Percentiles rank a stretch among this genome's conserved stretches.
Conservation (phyloP, 176 grass and related monocot genomes). For the Aegilops tauschii region DNA sequence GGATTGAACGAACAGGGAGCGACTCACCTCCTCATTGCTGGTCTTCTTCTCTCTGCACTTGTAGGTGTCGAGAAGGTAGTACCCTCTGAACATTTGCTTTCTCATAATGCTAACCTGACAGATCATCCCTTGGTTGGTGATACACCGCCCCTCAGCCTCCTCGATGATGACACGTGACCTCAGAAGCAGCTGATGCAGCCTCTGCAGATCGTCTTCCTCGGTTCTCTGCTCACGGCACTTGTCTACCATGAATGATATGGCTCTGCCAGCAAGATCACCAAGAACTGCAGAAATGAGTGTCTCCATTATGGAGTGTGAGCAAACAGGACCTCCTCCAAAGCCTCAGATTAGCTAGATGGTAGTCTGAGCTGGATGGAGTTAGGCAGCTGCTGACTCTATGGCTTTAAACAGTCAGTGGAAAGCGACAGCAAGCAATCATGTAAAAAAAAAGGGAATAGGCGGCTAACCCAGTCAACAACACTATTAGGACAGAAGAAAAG, state of each 20-base stretch:
- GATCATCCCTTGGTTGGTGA: background rate
- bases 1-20: background rate
- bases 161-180: background rate
- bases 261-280: background rate
- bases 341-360: background rate
- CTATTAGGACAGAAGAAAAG: background rate
- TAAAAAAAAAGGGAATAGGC: background rate
- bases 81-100: slow-evolving; percentile 3
- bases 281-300: background rate
- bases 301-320: background rate
- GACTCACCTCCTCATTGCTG: background rate
- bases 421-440: background rate
- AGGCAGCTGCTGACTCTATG: background rate
- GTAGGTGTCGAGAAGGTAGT: background rate
- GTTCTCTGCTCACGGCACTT: background rate
- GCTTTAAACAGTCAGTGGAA: background rate
- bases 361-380: background rate
- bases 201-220: background rate
- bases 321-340: background rate
- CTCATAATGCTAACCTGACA: background rate
- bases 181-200: background rate
- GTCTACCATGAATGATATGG: background rate
- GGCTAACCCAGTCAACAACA: background rate
- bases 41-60: background rate
- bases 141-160: background rate